Evolutionary conservation across 371 early-diverging fungal genomes (phyloP).

Genomic region (Dichotomocladium elegans): DNA sequence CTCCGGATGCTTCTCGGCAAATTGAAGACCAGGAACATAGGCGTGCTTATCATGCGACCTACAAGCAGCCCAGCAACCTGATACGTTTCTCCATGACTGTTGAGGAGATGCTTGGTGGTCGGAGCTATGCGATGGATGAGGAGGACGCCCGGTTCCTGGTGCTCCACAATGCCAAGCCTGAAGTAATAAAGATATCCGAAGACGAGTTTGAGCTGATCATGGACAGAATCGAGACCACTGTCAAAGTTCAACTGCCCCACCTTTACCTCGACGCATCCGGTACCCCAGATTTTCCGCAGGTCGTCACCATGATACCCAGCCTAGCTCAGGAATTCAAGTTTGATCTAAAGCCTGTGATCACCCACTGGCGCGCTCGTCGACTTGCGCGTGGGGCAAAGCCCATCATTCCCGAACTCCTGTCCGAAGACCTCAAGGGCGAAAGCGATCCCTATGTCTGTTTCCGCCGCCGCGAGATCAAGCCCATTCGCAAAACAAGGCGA

Average conservation of each 20-base stretch:
- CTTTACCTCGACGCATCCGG: constrained; percentile 45
- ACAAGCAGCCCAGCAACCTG: constrained; percentile 70
- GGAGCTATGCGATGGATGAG: constrained; percentile 89
- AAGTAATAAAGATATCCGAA: constrained; percentile 42
- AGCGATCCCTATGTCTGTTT: constrained; percentile 96
- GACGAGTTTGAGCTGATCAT: constrained; percentile 80
- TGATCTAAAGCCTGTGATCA: constrained; percentile 17
- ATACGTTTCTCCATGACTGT: constrained; percentile 85
- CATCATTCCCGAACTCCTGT: constrained; percentile 63
- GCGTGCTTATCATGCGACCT: constrained; percentile 62
- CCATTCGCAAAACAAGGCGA: constrained; percentile 85
- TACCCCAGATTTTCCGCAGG: constrained; percentile 19
- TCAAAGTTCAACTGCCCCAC: constrained; percentile 41
- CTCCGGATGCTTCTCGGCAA: constrained; percentile 82
- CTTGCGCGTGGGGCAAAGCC: constrained; percentile 43
- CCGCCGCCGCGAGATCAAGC: constrained; percentile 88
- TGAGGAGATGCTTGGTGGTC: constrained; percentile 82
- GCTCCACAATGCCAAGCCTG: constrained; percentile 41
- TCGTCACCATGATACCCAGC: constrained; percentile 1
- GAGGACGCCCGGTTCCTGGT: constrained; percentile 73
- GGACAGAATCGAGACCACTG: constrained; percentile 68
- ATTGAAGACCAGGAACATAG: constrained; percentile 56
- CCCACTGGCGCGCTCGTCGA: constrained; percentile 47
- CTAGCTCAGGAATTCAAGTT: neutral
- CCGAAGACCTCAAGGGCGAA: constrained; percentile 66